phyloP scores from a whole-genome alignment of 495 filamentous ascomycete genomes.

The Penicillium canariense region DNA sequence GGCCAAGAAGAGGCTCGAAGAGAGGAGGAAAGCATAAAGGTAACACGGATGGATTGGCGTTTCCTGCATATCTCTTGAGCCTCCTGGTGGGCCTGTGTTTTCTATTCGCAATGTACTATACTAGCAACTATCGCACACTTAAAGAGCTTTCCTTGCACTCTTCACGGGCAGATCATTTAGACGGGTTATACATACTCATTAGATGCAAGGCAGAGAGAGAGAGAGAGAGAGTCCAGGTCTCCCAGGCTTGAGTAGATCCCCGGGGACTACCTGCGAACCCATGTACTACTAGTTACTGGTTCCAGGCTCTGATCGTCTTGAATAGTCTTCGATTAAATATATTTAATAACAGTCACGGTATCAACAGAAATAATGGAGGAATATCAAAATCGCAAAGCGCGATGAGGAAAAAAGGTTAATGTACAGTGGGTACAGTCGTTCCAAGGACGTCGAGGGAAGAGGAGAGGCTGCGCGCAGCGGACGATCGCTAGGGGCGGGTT shows the following conservation, averaged over 20 bases:
- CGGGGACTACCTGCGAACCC: no score
- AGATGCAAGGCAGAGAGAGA: no score
- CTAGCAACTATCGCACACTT: conserved; percentile 9
- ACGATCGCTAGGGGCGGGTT: not conserved
- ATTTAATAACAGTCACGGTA: conserved; percentile 13
- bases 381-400: not conserved
- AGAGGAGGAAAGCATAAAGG: conserved; percentile 36
- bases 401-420: conserved; percentile 16
- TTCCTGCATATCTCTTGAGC: conserved; percentile 24
- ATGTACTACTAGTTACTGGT: no score
- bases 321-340: conserved; percentile 18
- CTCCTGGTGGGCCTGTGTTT: conserved; percentile 14
- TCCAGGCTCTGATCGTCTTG: conserved; percentile 3
- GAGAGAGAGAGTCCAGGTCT: no score
- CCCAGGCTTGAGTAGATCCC: no score
- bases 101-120: conserved; percentile 27
- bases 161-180: not conserved
- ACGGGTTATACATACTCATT: no score
- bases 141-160: not conserved
- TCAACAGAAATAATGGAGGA: conserved; percentile 10
- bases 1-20: conserved; percentile 59
- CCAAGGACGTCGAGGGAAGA: not conserved
- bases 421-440: conserved; percentile 20
- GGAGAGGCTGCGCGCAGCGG: not conserved
- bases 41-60: conserved; percentile 7